Evolutionary conservation across 371 early-diverging fungal genomes (phyloP).

Genomic region (Coemansia sp.): DNA sequence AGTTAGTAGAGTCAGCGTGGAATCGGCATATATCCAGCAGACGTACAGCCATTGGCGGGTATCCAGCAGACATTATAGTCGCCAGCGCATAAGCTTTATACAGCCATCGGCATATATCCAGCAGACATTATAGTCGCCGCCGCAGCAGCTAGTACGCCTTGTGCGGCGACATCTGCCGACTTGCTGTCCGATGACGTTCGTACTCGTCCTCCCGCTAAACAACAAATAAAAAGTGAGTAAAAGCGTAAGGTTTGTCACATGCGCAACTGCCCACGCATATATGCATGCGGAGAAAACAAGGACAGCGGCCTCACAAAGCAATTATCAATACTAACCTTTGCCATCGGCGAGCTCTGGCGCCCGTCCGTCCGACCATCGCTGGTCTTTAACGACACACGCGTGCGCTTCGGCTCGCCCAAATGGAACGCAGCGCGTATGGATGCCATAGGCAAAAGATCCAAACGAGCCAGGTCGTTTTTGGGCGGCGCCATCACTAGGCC

Average conservation of each 20-base stretch:
- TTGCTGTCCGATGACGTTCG: constrained; percentile 8
- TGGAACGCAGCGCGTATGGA: constrained; percentile 32
- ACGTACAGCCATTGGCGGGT: too few species aligned
- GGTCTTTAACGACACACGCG: constrained; percentile 20
- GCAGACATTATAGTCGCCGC: background rate
- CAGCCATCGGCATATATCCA: too few species aligned
- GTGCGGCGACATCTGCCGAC: constrained; percentile 20
- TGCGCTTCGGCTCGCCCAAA: constrained; percentile 12
- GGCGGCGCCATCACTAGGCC: constrained; percentile 43
- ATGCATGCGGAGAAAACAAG: constrained; percentile 10
- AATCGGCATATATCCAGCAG: too few species aligned
- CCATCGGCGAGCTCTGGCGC: constrained; percentile 17
- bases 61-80: too few species aligned
- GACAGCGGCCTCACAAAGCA: background rate
- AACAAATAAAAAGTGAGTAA: background rate
- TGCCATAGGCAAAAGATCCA: constrained; percentile 36
- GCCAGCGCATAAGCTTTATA: too few species aligned
- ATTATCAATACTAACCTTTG: constrained; percentile 2
- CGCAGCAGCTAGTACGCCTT: constrained; percentile 14
- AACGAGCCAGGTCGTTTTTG: constrained; percentile 35
- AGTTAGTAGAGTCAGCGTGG: too few species aligned
- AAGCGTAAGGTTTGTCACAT: background rate
- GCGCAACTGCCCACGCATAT: background rate
- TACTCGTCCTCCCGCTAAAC: constrained; percentile 16
- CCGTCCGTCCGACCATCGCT: constrained; percentile 1